Evolutionary conservation across 78 protist species (phyloP).

Genomic region (Cavenderia fasciculata): DNA sequence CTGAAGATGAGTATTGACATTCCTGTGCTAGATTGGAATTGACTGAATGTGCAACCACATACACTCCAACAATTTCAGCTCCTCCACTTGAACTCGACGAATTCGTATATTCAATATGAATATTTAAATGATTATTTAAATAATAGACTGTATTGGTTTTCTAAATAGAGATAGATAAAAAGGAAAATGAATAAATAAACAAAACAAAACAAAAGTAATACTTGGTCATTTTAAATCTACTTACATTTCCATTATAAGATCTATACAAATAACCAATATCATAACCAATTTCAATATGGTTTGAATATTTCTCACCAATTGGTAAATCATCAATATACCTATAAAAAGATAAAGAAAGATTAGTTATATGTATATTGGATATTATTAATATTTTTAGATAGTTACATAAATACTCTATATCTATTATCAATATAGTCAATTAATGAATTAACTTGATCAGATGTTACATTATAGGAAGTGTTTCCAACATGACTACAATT

Average conservation of each 20-base stretch:
- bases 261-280: conserved; percentile 10
- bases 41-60: not conserved
- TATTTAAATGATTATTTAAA: conserved; percentile 23
- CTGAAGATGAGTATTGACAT: not conserved
- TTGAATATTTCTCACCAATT: conserved; percentile 3
- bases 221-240: not conserved
- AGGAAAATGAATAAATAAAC: not conserved
- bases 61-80: not conserved
- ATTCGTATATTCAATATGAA: not conserved
- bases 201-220: not conserved
- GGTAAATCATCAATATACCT: conserved; percentile 70
- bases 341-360: not conserved
- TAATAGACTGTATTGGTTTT: not conserved
- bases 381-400: not conserved
- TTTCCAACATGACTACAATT: too few species aligned
- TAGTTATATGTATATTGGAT: not conserved
- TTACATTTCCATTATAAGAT: not conserved
- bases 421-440: conserved; percentile 12
- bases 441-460: conserved; percentile 2
- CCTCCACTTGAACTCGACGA: not conserved
- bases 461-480: not conserved
- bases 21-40: not conserved
- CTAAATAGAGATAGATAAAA: not conserved
- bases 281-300: conserved; percentile 8
- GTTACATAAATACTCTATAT: conserved; percentile 51